Base-by-base conservation (phyloP, 176 grass and related monocot genomes). In the Musa itinerans region DNA sequence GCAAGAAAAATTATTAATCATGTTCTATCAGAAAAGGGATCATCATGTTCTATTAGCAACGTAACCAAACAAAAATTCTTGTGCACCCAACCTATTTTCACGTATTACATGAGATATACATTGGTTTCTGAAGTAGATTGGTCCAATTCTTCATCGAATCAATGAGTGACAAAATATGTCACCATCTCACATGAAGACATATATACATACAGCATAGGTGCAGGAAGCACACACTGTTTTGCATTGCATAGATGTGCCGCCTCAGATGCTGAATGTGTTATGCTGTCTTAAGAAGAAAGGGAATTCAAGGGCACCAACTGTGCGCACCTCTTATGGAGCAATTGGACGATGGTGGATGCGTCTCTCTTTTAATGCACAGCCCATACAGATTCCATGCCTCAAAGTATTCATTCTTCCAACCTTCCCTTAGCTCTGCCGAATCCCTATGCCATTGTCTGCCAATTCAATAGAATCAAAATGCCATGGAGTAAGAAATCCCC, bases 391-490 rank as follows among this genome's bases (percentile, higher is more conserved):
- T 88, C 82, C 85, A 89, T 50, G 90, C 90, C 50, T 97, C 88
- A 68, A 89, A 25, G 54, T 93, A 97, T 77, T 97, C 90, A 66
- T 70, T 93, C 25, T 85, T 90, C 93, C 90, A 97, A 15, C 75
- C 90, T 10, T 90, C 87, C 71, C 90, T 84, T 5, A 97, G 70
- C 67, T 97, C 87, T 2, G 85, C 83, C 0, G 87, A 90, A 48
- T 93, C 90, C 2, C 12, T 79, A 74, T 83, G 90, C 90, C 93
- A 97, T 71, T 97, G 93, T 86, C 93, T 97, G 81, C 78, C 55
- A 62, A 71, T 68, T 64, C 13, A 81, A n/a, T 77, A 11, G 12
- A 1, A 52, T 55, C 17, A 65, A 65, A 20, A 24, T 65, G 11
- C 26, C 23, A 26, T 4, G 6, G 10, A 27, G 23, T 4, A 26